Conservation (phyloP, 2,329 filamentous ascomycete species). For the Coniochaeta sp. region DNA sequence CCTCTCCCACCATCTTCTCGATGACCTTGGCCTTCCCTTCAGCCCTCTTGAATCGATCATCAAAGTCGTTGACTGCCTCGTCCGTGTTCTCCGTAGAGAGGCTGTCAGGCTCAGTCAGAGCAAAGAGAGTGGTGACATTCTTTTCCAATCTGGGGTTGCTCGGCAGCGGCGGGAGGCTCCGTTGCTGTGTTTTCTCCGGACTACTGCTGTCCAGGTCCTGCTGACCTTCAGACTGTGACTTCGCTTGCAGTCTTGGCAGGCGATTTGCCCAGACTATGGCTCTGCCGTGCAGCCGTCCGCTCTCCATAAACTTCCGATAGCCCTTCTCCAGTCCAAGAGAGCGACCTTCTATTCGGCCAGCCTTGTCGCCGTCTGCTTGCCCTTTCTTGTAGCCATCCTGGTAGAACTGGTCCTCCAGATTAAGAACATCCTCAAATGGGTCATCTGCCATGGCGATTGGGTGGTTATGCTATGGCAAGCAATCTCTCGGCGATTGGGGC, state of each 20-base stretch:
- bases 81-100: slow-evolving; percentile 78
- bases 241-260: slow-evolving; percentile 28
- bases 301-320: slow-evolving; percentile 82
- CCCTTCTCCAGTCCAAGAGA: slow-evolving; percentile 87
- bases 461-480: too few relatives aligned
- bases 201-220: not conserved
- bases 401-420: slow-evolving; percentile 66
- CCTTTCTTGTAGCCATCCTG: slow-evolving; percentile 73
- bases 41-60: slow-evolving; percentile 79
- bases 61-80: slow-evolving; percentile 83
- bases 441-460: slow-evolving; percentile 37
- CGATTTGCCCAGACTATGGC: slow-evolving; percentile 79
- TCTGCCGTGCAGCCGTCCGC: slow-evolving; percentile 71
- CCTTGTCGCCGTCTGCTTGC: slow-evolving; percentile 62
- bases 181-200: not conserved
- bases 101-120: slow-evolving; percentile 70
- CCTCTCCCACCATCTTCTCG: slow-evolving; percentile 55
- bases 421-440: slow-evolving; percentile 49
- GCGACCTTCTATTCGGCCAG: slow-evolving; percentile 81
- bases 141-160: slow-evolving; percentile 62
- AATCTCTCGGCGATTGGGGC: too few relatives aligned
- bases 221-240: not conserved
- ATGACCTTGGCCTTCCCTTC: slow-evolving; percentile 80
- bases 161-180: slow-evolving; percentile 33
- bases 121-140: slow-evolving; percentile 68